Base-by-base conservation (phyloP, 805 yeast genomes). In the Debaryomyces maramus region DNA sequence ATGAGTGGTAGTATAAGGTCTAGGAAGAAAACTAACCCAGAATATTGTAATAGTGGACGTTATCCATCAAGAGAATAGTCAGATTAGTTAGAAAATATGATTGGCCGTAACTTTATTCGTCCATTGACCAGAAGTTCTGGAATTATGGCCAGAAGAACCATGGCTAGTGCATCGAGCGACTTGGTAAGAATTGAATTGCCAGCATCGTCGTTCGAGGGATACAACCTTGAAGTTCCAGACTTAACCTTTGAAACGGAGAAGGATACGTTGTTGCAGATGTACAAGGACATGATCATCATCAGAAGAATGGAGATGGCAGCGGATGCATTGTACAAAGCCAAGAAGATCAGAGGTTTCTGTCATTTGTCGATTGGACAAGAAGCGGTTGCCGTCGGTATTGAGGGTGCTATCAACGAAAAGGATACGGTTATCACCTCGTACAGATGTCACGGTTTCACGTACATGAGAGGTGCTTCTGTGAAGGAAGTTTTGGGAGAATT, bases 231-330 rank as follows among this genome's bases (percentile, higher is more conserved):
- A 18, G 57, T 56, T 21, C 97, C 97, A 39, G 77, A 77, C 36
- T 72, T 85, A 58, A 67, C 73, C 38, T 84, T 85, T 63, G 83
- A 83, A 67, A 85, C 96, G 42, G 82, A 87, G 56, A 89, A 88
- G 77, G 76, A 78, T 37, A 77, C 83, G 41, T 70, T 93, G 55
- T 73, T 93, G 58, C 81, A 89, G 61, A 88, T 93, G 97, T 93
- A 90, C 81, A 86, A 88, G 73, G 96, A 91, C 64, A 90, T 93
- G 98, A 81, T 85, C 52, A 70, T 84, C 52, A 82, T 91, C 63
- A 83, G 96, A 78, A 86, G 99, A 72, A 83, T 93, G 93, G 99
- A 93, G 75, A 91, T 93, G 96, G 95, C 97, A 30, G 82, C 98
- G 46, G 99, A 93, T 65, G 98, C 97, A 22, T 75, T 93, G 50